Evolutionary conservation across 2,329 filamentous ascomycete species (phyloP), one percentile per base, ranked within the genome.

Genomic region (Gremmenia infestans): DNA sequence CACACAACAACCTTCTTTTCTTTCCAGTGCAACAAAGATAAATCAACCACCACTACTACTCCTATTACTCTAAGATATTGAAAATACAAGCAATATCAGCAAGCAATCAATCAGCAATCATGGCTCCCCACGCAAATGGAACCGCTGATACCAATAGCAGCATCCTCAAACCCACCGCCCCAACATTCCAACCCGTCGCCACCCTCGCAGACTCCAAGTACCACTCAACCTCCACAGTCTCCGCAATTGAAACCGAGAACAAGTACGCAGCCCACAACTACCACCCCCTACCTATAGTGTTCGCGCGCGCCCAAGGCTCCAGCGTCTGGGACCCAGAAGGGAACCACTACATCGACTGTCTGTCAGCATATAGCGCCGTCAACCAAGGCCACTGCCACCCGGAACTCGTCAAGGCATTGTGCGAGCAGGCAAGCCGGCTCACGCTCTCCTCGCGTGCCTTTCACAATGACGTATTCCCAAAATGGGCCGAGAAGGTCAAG

Each of bases 311-410:
- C 43, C 82, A 86, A 67, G 94, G 93, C 49, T 87, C 88, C 69
- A 86, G 88, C 59, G 94, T 97, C 56, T 99, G 94, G 93, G 94
- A 99, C 71, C 94, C 94, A 17, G 94, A 99, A 78, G 91, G 89
- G 70, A 89, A 86, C 67, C 87, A 96, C 73, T 97, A 99, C 74
- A 85, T 97, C 67, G 94, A 99, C 77, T 99, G 97, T 76, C 85
- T 99, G 63, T 97, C 93, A 48, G 94, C 94, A 63, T 99, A 99
- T 81, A 95, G 89, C 65, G 94, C 94, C 60, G 91, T 97, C 71
- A 97, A 97, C 78, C 93, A 97, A 75, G 93, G 93, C 61, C 93
- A 99, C 75, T 97, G 93, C 76, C 93, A 99, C 76, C 94, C 94
- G 5, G 92, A 96, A 76, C 85, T 97, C 55, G 86, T 99, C 71